Conservation (phyloP, 2,329 filamentous ascomycete genomes). For the Aspergillus tamarii region DNA sequence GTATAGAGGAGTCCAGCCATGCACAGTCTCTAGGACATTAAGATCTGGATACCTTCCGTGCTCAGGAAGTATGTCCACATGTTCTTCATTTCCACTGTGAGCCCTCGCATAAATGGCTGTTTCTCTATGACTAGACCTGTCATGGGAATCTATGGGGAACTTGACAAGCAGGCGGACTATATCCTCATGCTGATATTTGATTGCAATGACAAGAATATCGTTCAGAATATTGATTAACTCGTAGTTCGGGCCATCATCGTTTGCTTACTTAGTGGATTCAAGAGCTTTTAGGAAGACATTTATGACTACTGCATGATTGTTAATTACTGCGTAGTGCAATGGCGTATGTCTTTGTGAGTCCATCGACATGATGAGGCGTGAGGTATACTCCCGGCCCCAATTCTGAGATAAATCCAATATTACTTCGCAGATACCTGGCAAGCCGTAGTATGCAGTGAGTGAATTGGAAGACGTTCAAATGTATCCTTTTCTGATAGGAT, state of each 20-base stretch:
- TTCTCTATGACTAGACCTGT: neutral
- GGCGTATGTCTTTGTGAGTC: conserved; percentile 13
- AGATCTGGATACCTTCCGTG: conserved; percentile 7
- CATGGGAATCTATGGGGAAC: neutral
- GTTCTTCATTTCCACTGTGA: conserved; percentile 10
- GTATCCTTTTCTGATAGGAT: conserved; percentile 6
- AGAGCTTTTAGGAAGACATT: conserved; percentile 1
- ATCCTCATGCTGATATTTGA: conserved; percentile 9
- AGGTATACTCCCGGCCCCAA: neutral
- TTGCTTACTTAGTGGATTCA: neutral
- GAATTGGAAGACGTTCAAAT: conserved; percentile 9
- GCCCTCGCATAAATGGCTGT: conserved; percentile 4
- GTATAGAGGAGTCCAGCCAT: conserved; percentile 40
- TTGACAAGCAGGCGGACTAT: conserved; percentile 7
- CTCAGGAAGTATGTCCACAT: conserved; percentile 8
- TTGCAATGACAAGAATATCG: conserved; percentile 9
- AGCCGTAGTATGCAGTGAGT: conserved; percentile 10
- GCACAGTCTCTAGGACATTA: conserved; percentile 23
- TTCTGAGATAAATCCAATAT: neutral
- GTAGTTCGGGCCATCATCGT: too few relatives aligned
- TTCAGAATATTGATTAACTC: neutral
- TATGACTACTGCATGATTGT: conserved; percentile 9
- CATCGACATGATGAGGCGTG: conserved; percentile 2
- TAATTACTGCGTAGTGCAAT: conserved; percentile 15
- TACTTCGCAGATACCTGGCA: neutral